Evolutionary conservation across 2,329 filamentous ascomycete species (phyloP), one percentile per base, ranked within the genome.

Genomic region (Nannizzia gypsea): DNA sequence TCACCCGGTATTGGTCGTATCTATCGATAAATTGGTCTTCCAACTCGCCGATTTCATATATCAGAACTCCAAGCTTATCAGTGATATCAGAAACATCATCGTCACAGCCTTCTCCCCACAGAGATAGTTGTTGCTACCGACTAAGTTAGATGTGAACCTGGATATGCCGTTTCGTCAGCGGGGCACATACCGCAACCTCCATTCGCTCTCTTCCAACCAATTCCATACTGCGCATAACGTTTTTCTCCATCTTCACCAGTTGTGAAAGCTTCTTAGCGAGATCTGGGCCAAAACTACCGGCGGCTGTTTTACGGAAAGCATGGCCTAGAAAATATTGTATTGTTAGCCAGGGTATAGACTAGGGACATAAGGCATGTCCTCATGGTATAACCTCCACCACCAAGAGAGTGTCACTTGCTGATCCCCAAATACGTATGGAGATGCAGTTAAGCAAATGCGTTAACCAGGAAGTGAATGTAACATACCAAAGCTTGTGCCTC

Each of bases 241-340:
- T 97, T 85, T 99, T 99, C 80, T 99, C 93, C 93, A 99, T 99
- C 84, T 99, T 99, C 64, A 99, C 93, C 58, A 99, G 83, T 78
- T 95, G 89, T 44, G 91, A 90, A 64, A 99, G 86, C 83, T 99
- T 99, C 83, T 96, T 96, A 61, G 93, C 88, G 61, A 99, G 85
- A 70, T 99, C 93, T 61, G 91, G 84, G 38, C 84, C 84, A 69
- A 80, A 80, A 62, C 78, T 77, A 42, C 78, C 78, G 24, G 78
- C 78, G 57, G 78, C 72, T 52, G 76, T 74, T 67, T 79, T 79
- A 62, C 78, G 76, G 68, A 80, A 79, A 46, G 80, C 83, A 80
- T 88, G 83, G 71, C 86, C 85, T 86, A 68, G 42, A 50, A 11
- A 28, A 54, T 5, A 22, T 9, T 3, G 44, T 2, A 55, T 26